phyloP scores from a whole-genome alignment of 1,284 basidiomycete genomes.

The Moniliella sp. region DNA sequence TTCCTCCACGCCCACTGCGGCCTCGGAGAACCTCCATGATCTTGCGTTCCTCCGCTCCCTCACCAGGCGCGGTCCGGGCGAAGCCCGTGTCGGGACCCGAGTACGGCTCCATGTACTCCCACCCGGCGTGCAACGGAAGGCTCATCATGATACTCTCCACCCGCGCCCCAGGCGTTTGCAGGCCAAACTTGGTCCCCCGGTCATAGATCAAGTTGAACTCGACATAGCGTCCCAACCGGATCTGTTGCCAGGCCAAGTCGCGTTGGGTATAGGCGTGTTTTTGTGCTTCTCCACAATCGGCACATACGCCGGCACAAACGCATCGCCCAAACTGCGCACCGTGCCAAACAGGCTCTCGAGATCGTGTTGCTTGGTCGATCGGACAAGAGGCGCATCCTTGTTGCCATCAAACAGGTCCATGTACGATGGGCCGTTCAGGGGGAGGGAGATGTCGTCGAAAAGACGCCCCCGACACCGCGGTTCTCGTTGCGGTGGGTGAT shows the following conservation, averaged over 20 bases:
- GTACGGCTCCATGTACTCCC: constrained; percentile 28
- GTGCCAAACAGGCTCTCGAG: constrained; percentile 22
- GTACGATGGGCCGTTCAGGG: constrained; percentile 6
- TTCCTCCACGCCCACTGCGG: too few relatives aligned
- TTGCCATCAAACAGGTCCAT: constrained; percentile 17
- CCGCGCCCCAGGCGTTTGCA: constrained; percentile 29
- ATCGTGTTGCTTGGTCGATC: constrained; percentile 12
- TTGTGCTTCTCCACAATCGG: constrained; percentile 23
- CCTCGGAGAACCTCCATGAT: constrained; percentile 15
- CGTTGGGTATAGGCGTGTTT: constrained; percentile 7
- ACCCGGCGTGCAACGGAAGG: constrained; percentile 24
- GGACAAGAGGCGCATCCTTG: constrained; percentile 5
- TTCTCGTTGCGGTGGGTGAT: constrained; percentile 75
- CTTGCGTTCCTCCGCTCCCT: constrained; percentile 8
- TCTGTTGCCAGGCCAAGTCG: constrained; percentile 23
- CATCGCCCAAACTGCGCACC: constrained; percentile 21
- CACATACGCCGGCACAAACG: constrained; percentile 28
- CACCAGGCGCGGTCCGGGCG: constrained; percentile 2
- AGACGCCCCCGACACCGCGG: constrained; percentile 79
- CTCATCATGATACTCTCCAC: constrained; percentile 34
- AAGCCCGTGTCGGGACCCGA: constrained; percentile 14
- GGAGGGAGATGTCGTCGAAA: constrained; percentile 49
- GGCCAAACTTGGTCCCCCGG: constrained; percentile 31
- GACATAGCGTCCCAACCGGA: constrained; percentile 26
- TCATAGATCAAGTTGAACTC: constrained; percentile 33